Percentiles rank a stretch among this genome's conserved stretches.
These are phyloP conservation scores for Gaultheria prostrata DNA, from an alignment of 148 eudicot genomes.

Conservation along the genomic window DNA sequence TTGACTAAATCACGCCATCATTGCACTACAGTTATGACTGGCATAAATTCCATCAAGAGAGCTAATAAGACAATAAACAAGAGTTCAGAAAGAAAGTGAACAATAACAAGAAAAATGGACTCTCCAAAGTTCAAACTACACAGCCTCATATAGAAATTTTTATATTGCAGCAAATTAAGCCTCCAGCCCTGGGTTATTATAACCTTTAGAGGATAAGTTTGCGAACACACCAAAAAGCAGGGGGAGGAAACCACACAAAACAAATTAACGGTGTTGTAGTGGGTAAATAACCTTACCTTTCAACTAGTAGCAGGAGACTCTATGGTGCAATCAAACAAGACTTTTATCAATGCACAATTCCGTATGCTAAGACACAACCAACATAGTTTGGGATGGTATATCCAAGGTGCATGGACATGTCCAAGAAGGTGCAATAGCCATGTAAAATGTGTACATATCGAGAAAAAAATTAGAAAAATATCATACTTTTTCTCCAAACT, in stretches of 20 bases:
- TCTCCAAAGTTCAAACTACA: neutral
- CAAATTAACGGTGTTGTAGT: neutral
- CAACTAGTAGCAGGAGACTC: neutral
- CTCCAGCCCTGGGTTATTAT: neutral
- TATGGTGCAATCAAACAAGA: neutral
- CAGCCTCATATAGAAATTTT: neutral
- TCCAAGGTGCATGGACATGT: neutral
- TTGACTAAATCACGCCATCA: neutral
- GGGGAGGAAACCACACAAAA: neutral
- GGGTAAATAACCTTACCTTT: neutral
- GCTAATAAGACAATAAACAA: neutral
- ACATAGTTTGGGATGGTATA: neutral
- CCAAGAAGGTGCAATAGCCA: neutral
- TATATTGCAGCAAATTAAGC: neutral
- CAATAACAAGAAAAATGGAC: neutral
- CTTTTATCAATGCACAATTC: neutral
- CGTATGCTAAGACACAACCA: neutral
- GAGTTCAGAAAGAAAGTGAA: neutral
- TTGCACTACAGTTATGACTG: neutral
- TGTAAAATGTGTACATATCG: neutral
- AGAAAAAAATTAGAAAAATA: neutral
- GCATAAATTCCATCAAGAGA: neutral
- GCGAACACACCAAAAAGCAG: neutral
- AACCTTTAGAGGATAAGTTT: neutral
- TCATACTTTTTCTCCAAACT: neutral